Base-by-base conservation (phyloP, 2,329 filamentous ascomycete genomes). In the Hymenoscyphus infarciens region DNA sequence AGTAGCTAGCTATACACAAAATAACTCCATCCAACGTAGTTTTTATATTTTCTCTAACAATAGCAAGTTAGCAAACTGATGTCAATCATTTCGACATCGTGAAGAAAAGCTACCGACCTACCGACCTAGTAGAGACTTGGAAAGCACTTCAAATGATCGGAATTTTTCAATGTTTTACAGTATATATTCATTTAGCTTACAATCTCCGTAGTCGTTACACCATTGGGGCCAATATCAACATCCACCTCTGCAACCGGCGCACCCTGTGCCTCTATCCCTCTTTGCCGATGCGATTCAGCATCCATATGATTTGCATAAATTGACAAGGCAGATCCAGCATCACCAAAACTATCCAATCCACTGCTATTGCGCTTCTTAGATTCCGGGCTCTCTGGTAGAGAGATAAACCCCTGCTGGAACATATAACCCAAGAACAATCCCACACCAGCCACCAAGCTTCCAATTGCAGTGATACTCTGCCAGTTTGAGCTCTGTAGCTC, bases 351-450 rank as follows among this genome's bases (percentile, higher is more conserved):
- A 53, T 59, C 61, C 16, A 72, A 45, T 2, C 64, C 66, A 8
- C 35, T 64, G 8, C 45, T 29, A 39, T n/a, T 42, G 13, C 62
- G 61, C 13, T 63, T 62, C 54, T 66, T 61, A 22, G 63, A 59
- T 59, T 67, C 57, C 10, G 62, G 60, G 11, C 63, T 57, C 39
- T 52, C 55, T 13, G 62, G 65, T 13, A 67, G 61, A n/a, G 65
- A 66, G 15, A 75, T 68, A 2, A 74, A 61, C 19, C 72, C 76
- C 59, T 73, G 66, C 59, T 74, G 72, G 38, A 73, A 68, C 56
- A 70, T 71, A 66, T 69, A 75, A 25, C 71, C 73, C 19, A 73
- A 62, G 33, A 73, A 66, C n/a, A 72, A 53, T 2, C 69, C 71
- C 1, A 74, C 63, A 22, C 70, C 68, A 38, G 70, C 72, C 42